Evolutionary conservation across 768 basidiomycete genomes (phyloP).

Genomic region (Hypholoma sublateritium): DNA sequence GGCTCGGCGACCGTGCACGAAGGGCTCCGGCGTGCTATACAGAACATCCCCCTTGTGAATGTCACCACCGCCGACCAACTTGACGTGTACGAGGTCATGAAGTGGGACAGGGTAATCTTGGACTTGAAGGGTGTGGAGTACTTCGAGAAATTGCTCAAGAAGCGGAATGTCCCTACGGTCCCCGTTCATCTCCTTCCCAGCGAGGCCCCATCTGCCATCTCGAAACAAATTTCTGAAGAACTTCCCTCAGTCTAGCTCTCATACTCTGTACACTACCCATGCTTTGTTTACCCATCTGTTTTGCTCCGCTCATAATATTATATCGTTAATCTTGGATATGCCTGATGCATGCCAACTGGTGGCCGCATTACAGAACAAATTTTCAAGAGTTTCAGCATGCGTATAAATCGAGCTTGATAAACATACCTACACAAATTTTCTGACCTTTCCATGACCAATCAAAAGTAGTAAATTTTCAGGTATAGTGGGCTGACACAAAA

Average conservation of each 20-base stretch:
- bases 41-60: slow-evolving; percentile 72
- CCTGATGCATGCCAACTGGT: not conserved
- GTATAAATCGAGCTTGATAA: no score
- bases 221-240: not conserved
- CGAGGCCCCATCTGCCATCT: not conserved
- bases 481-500: no score
- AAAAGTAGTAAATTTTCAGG: not conserved
- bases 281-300: slow-evolving; percentile 1
- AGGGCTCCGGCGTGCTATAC: slow-evolving; percentile 58
- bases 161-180: slow-evolving; percentile 34
- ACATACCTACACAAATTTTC: no score
- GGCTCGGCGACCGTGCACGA: slow-evolving; percentile 55
- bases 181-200: slow-evolving; percentile 15
- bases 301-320: slow-evolving; percentile 1
- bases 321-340: not conserved
- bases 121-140: slow-evolving; percentile 82
- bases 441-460: not conserved
- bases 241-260: not conserved
- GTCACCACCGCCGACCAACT: slow-evolving; percentile 64
- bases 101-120: slow-evolving; percentile 79
- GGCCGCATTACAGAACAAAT: no score
- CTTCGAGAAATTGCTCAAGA: slow-evolving; percentile 64
- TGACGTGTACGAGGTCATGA: slow-evolving; percentile 80
- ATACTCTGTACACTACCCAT: slow-evolving; percentile 3
- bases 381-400: no score